Base-by-base conservation (phyloP, 148 eudicot species). In the Pharnaceum exiguum region DNA sequence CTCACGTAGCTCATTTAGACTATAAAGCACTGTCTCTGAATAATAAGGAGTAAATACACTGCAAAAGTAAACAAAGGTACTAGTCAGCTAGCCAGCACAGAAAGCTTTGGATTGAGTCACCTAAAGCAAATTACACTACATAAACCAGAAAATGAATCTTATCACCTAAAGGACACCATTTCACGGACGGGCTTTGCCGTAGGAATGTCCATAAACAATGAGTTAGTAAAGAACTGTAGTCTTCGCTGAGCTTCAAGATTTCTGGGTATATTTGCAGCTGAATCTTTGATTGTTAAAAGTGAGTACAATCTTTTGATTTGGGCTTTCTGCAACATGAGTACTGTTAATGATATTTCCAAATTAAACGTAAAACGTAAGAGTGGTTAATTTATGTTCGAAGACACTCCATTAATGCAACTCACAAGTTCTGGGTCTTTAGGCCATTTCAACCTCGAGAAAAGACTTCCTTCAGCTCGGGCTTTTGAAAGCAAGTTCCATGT, bases 31-130 rank as follows among this genome's bases (percentile, higher is more conserved):
- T 29, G 64, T 79, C 79, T 94, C 99, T 29, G 96, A 82, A 62
- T 83, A 86, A 71, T 94, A 94, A 51, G 99, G 99, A 65, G 99
- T 94, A 60, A 94, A 94, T 44, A 94, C 95, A 60, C 99, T 86
- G 85, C 88, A 81, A 10, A 49, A 55, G 10, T 5, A n/a, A 27
- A 28, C 33, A 35, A 24, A 58, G 47, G 40, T 23, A 33, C 7
- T 29, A 42, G 26, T 12, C 42, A 40, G 56, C 22, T 21, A 10
- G 13, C 30, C 68, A 53, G 42, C 11, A n/a, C 37, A 12, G 23
- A 29, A 4, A 2, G 24, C 36, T 4, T 53, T 6, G 63, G 30
- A 13, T n/a, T 46, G 1, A 35, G n/a, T n/a, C n/a, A n/a, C n/a
- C n/a, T n/a, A n/a, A n/a, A n/a, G n/a, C n/a, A n/a, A n/a, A n/a